These are phyloP conservation scores for Amanita subjunquillea DNA, from an alignment of 768 basidiomycete genomes.

Conservation along the genomic window DNA sequence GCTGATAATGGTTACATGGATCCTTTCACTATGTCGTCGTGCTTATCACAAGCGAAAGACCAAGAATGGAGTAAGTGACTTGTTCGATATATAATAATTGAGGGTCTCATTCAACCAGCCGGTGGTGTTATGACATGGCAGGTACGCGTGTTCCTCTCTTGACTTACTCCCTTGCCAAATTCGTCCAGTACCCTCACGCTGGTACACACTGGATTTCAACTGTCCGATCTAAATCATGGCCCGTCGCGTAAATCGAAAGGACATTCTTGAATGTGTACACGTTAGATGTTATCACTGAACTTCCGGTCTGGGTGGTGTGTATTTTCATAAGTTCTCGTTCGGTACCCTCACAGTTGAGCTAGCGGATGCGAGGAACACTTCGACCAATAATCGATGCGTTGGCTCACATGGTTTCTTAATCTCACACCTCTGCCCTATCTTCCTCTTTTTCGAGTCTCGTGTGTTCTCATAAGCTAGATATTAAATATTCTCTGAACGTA, in stretches of 20 bases:
- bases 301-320: too few relatives aligned
- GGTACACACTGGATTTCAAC: not conserved
- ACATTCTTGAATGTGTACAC: not conserved
- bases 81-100: not conserved
- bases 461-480: too few relatives aligned
- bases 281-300: too few relatives aligned
- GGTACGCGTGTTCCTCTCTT: not conserved
- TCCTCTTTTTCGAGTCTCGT: too few relatives aligned
- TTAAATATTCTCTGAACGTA: too few relatives aligned
- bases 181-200: not conserved
- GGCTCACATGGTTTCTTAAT: too few relatives aligned
- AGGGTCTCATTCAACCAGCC: not conserved
- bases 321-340: too few relatives aligned
- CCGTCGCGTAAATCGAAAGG: not conserved
- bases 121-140: conserved; percentile 1
- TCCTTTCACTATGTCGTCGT: conserved; percentile 43
- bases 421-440: too few relatives aligned
- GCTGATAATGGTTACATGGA: conserved; percentile 56
- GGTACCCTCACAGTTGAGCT: too few relatives aligned
- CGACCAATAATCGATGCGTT: too few relatives aligned
- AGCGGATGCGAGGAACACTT: too few relatives aligned
- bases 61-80: not conserved
- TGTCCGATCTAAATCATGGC: not conserved
- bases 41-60: conserved; percentile 42
- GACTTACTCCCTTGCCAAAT: not conserved